Evolutionary conservation across 1,284 basidiomycete species (phyloP), one percentile per base, ranked within the genome.

Genomic region (Ganoderma boninense): DNA sequence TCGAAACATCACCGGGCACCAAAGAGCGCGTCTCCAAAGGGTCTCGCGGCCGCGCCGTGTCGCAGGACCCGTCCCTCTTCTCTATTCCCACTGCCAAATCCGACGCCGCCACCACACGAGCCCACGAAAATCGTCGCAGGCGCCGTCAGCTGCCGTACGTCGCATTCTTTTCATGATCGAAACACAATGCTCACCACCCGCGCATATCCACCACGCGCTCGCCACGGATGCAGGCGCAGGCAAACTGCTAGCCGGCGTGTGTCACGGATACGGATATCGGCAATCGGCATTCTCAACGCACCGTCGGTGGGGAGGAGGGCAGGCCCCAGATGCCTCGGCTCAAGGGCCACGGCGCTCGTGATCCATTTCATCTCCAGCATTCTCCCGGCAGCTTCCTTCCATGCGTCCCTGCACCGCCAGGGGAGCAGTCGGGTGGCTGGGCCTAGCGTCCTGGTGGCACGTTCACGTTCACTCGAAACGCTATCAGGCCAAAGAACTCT

Each of bases 381-480:
- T 59, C 57, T 59, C 35, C 57, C 35, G 57, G 57, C 57, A 35
- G 57, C 57, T 60, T 60, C 46, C 56, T 23, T 32, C 32, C 57
- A n/a, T 60, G 57, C 57, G 57, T 60, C 57, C 35, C 57, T 60
- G 56, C 29, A 32, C 56, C 18, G 57, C 57, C 20, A n/a, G 29
- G 54, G 32, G 29, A 57, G 54, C 54, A 35, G 54, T 32, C 54
- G 26, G 29, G 54, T 57, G 54, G 54, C 54, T 57, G 54, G 54
- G 54, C 54, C 29, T 57, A 29, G 16, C 54, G 54, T 26, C 54
- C 54, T 56, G 26, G 54, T 56, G 13, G 54, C 54, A 29, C 14
- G 29, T 56, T 52, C 54, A 32, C 16, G 29, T 57, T 52, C 49
- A 29, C 54, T 29, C 26, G 29, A 57, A 60, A 60, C 35, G 57